Percentiles rank a stretch among this genome's conserved stretches.
Conservation (phyloP, 345 rosid genomes). For the Capsella bursapastoris region DNA sequence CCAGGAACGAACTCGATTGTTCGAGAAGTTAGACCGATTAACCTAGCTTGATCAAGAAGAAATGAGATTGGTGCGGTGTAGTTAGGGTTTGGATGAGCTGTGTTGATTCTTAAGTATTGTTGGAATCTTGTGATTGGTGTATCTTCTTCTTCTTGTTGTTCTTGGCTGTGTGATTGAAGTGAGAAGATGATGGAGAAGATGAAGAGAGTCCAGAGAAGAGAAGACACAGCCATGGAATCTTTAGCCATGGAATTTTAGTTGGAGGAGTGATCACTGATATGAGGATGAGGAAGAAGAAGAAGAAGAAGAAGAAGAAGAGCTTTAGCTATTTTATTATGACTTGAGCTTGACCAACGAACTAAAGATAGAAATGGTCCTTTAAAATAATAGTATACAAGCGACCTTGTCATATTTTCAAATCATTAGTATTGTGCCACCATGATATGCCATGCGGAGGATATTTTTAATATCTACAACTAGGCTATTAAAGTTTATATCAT, state of each 20-base stretch:
- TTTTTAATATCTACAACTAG: no score
- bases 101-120: conserved; percentile 5
- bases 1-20: conserved; percentile 1
- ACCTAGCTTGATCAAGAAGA: not conserved
- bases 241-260: not conserved
- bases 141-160: not conserved
- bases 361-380: not conserved
- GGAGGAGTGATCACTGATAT: not conserved
- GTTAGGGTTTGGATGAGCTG: conserved; percentile 15
- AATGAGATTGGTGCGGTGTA: conserved; percentile 5
- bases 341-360: not conserved
- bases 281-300: not conserved
- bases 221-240: not conserved
- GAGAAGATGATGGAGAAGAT: not conserved
- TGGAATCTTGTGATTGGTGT: conserved; percentile 22
- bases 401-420: not conserved
- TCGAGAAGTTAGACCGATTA: not conserved
- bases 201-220: not conserved
- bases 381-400: not conserved
- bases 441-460: no score
- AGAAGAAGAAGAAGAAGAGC: not conserved
- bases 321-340: not conserved
- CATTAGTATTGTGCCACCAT: no score
- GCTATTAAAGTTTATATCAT: no score
- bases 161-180: not conserved